Evolutionary conservation across 208 protist genomes (phyloP).

Genomic region (Trypanosomatidae sp.): DNA sequence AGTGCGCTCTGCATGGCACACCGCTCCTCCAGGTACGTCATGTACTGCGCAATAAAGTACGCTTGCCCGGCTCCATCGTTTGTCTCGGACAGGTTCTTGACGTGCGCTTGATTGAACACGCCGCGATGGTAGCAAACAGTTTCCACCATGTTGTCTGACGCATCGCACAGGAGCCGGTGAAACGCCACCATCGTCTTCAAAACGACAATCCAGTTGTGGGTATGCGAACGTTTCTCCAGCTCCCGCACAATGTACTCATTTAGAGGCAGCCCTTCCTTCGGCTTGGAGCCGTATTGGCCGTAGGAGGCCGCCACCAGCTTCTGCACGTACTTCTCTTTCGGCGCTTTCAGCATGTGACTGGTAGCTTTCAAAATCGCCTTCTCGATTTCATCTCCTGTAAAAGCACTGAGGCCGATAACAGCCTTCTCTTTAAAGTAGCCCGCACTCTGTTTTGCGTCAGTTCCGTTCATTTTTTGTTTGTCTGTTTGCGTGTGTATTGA

Average conservation of each 20-base stretch:
- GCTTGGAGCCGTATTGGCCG: constrained; percentile 32
- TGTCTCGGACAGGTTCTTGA: constrained; percentile 63
- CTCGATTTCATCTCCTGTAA: constrained; percentile 72
- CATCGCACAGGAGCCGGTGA: constrained; percentile 69
- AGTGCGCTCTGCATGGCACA: constrained; percentile 36
- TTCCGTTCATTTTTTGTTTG: constrained; percentile 33
- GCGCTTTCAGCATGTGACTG: constrained; percentile 82
- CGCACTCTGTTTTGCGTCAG: constrained; percentile 66
- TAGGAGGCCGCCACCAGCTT: constrained; percentile 66
- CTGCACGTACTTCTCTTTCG: constrained; percentile 88
- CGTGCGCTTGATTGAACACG: constrained; percentile 46
- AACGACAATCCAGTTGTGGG: constrained; percentile 86
- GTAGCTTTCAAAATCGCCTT: constrained; percentile 84
- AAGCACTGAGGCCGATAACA: constrained; percentile 53
- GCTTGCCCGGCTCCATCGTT: constrained; percentile 42
- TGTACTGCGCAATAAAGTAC: constrained; percentile 71
- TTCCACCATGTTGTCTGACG: constrained; percentile 55
- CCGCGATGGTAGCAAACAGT: constrained; percentile 44
- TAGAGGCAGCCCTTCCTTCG: constrained; percentile 30
- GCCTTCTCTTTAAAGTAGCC: constrained; percentile 88
- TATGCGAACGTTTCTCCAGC: constrained; percentile 74
- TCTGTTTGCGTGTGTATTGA: too few species aligned
- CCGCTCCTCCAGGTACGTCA: constrained; percentile 55
- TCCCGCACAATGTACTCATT: constrained; percentile 73
- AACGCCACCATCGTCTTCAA: constrained; percentile 79